Percentiles rank a stretch among this genome's conserved stretches.
Conservation (phyloP, 2,329 filamentous ascomycete species). For the Sporothrix mexicana region DNA sequence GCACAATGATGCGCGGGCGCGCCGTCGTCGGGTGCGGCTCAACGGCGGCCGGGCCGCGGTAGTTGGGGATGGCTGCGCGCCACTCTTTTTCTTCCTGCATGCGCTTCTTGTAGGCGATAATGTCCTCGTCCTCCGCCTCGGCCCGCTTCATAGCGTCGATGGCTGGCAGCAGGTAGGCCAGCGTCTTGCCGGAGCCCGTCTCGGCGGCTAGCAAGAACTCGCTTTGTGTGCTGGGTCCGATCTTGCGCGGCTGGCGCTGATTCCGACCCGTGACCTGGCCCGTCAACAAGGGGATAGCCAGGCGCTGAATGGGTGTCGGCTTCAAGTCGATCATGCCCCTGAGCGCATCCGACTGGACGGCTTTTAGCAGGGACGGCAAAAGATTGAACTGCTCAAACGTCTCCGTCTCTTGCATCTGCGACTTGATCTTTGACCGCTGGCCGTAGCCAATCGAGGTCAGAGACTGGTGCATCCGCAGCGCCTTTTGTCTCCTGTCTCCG, state of each 20-base stretch:
- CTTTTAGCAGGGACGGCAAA: conserved; percentile 71
- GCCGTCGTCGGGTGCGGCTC: conserved; percentile 76
- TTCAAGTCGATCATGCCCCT: conserved; percentile 74
- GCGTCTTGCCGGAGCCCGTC: conserved; percentile 95
- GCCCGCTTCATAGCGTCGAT: conserved; percentile 84
- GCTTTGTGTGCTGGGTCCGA: conserved; percentile 38
- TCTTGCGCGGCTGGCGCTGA: conserved; percentile 26
- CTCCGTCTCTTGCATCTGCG: conserved; percentile 68
- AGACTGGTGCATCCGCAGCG: conserved; percentile 90
- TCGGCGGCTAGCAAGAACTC: conserved; percentile 89
- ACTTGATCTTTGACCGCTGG: conserved; percentile 59
- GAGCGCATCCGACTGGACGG: conserved; percentile 75
- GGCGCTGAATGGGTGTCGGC: conserved; percentile 86
- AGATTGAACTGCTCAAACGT: conserved; percentile 83
- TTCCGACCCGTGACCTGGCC: conserved; percentile 53
- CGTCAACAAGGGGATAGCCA: conserved; percentile 84
- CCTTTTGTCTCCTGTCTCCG: conserved; percentile 61
- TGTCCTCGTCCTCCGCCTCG: conserved; percentile 65
- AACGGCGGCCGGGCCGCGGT: conserved; percentile 54
- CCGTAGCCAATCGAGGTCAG: conserved; percentile 79
- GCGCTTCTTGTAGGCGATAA: conserved; percentile 63
- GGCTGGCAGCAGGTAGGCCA: conserved; percentile 86
- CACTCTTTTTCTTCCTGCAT: conserved; percentile 62
- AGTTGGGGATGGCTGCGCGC: conserved; percentile 55
- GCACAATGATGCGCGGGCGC: conserved; percentile 80